These are phyloP conservation scores for Byssoonygena ceratinophila DNA, from an alignment of 2,329 filamentous ascomycete species.

Conservation along the genomic window DNA sequence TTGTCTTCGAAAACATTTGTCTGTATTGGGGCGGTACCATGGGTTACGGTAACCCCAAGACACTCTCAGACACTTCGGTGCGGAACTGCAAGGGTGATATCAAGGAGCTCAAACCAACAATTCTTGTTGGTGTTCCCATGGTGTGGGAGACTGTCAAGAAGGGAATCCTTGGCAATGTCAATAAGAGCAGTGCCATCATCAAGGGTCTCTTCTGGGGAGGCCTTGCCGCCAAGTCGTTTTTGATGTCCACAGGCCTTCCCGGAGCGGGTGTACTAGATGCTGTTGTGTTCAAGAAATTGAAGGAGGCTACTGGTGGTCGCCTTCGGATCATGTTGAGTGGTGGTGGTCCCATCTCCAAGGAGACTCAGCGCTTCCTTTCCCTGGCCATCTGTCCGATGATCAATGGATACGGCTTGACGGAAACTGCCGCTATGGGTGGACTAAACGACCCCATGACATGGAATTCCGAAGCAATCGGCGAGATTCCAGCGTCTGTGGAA, in stretches of 20 bases:
- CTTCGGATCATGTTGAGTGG: conserved; percentile 90
- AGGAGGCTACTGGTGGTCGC: conserved; percentile 75
- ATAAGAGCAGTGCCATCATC: conserved; percentile 57
- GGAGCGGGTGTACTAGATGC: conserved; percentile 60
- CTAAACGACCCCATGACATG: conserved; percentile 60
- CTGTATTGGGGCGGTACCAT: conserved; percentile 83
- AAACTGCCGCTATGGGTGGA: conserved; percentile 61
- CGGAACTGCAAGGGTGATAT: conserved; percentile 90
- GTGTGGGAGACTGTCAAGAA: conserved; percentile 98
- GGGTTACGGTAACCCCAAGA: conserved; percentile 79
- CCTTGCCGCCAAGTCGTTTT: conserved; percentile 50
- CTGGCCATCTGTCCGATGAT: conserved; percentile 92
- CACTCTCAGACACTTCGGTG: conserved; percentile 74
- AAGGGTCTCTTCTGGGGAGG: conserved; percentile 69
- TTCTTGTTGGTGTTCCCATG: conserved; percentile 88
- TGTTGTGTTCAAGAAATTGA: conserved; percentile 84
- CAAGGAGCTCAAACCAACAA: conserved; percentile 75
- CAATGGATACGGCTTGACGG: conserved; percentile 83
- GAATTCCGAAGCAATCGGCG: conserved; percentile 56
- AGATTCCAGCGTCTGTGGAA: conserved; percentile 57
- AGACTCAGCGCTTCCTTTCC: conserved; percentile 83
- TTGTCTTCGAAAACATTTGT: conserved; percentile 85
- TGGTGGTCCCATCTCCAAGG: conserved; percentile 76
- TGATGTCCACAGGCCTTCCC: conserved; percentile 45
- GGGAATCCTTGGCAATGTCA: conserved; percentile 73